Evolutionary conservation across 164 flowering plant genomes (phyloP).

Genomic region (Magnolia officinalis): DNA sequence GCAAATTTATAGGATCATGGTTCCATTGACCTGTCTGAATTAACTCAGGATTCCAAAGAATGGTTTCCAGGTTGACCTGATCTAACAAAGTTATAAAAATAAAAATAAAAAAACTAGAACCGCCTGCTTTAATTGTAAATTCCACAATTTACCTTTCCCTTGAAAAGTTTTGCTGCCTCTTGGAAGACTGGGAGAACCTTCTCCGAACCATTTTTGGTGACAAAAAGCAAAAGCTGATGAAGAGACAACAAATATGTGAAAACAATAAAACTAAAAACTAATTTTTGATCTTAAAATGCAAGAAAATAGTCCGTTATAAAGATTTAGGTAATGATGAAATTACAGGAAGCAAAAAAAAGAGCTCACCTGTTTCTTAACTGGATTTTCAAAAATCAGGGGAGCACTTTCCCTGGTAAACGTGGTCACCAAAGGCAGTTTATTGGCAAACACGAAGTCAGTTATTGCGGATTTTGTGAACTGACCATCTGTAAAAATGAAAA

Average conservation of each 20-base stretch:
- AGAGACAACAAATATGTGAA: neutral
- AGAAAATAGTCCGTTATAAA: neutral
- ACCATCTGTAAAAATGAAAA: constrained; percentile 57
- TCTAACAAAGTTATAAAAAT: neutral
- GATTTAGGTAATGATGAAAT: neutral
- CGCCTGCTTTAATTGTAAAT: neutral
- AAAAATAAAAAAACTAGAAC: neutral
- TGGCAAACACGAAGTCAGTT: constrained; percentile 66
- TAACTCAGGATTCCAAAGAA: neutral
- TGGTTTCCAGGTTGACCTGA: neutral
- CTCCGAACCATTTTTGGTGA: constrained; percentile 55
- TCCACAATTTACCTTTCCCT: constrained; percentile 70
- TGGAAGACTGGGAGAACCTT: constrained; percentile 57
- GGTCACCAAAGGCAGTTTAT: constrained; percentile 89
- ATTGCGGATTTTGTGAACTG: constrained; percentile 62
- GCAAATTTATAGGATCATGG: neutral
- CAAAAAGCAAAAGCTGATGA: constrained; percentile 76
- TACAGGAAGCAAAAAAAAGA: neutral
- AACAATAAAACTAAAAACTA: constrained; percentile 1
- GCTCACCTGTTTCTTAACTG: constrained; percentile 84
- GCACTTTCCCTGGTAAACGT: constrained; percentile 83
- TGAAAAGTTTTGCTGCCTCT: constrained; percentile 81
- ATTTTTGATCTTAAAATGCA: neutral
- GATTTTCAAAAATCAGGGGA: constrained; percentile 66
- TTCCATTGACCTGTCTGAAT: neutral